Conservation (phyloP, 805 yeast genomes). For the Metschnikowia henanensis region DNA sequence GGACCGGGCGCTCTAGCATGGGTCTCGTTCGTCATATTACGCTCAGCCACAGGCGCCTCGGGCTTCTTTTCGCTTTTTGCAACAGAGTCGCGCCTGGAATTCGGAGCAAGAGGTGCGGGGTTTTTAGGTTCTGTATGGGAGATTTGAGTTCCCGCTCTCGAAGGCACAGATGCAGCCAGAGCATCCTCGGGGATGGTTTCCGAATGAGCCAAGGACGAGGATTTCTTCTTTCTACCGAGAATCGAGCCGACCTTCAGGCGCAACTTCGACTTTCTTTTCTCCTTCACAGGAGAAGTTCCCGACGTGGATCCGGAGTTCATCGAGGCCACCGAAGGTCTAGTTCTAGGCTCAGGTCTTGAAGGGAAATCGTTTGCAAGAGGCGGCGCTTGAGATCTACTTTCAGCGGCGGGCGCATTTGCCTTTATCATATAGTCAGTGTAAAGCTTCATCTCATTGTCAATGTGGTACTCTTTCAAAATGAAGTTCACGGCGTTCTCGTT, state of each 20-base stretch:
- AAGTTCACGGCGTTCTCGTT: conserved; percentile 69
- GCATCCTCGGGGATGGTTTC: conserved; percentile 37
- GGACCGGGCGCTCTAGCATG: background rate
- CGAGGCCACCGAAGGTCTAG: conserved; percentile 12
- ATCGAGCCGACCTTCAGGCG: conserved; percentile 77
- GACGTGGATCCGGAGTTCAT: conserved; percentile 15
- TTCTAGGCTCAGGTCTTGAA: conserved; percentile 3
- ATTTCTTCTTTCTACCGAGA: conserved; percentile 59
- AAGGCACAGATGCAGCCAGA: conserved; percentile 24
- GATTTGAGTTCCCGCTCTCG: conserved; percentile 11
- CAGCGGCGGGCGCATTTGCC: conserved; percentile 14
- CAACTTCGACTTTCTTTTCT: conserved; percentile 42
- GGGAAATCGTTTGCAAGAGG: background rate
- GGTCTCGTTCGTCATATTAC: background rate
- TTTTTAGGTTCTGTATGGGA: conserved; percentile 14
- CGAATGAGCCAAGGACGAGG: conserved; percentile 24
- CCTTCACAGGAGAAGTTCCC: conserved; percentile 24
- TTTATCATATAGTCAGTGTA: conserved; percentile 36
- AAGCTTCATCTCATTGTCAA: conserved; percentile 37
- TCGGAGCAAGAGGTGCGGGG: conserved; percentile 9
- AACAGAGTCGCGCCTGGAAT: conserved; percentile 1
- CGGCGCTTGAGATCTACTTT: background rate
- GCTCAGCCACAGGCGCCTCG: background rate
- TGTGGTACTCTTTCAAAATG: conserved; percentile 48
- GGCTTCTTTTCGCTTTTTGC: background rate